Evolutionary conservation across 805 yeast genomes (phyloP), one percentile per base, ranked within the genome.

Genomic region (Wickerhamiella bombiphila): DNA sequence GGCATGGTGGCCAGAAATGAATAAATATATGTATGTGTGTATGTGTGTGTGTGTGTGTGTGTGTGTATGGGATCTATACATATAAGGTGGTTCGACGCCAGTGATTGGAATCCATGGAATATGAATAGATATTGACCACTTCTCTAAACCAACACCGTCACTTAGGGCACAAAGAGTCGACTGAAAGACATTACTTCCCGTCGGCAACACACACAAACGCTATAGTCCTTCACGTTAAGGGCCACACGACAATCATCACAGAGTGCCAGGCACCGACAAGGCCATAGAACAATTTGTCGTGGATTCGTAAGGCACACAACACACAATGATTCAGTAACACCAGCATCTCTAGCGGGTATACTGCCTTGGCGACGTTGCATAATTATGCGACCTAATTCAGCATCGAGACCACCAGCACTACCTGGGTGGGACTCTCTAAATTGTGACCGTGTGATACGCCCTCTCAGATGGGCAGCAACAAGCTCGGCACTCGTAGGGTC

Each of bases 251-350:
- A 86, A 19, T 70, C 68, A 45, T 85, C 94, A 56, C 96, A 86
- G 4, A 86, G 64, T 0, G 94, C 85, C 39, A 86, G 71, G 56
- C 96, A 86, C 48, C 74, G 71, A 54, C 96, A 86, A 0, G 96
- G 96, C 96, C 96, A 86, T 2, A 88, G 62, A 6, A 86, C 74
- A 30, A 86, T 70, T 40, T 77, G 80, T 46, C 95, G 65, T 4
- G 74, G 69, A 41, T 77, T 72, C 4, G 68, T 65, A 47, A 79
- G 88, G 54, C 96, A 86, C 2, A 86, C 76, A 5, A 81, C 93
- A 58, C 96, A 85, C 54, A 2, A 13, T n/a, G n/a, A n/a, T 24
- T 24, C 26, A 24, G 26, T 9, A 24, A 13, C 26, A 24, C 11
- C 9, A 9, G 26, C 26, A 24, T 9, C n/a, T n/a, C 26, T 24